Conservation (phyloP, 2,329 filamentous ascomycete species). For the Pseudocercospora fuligena region DNA sequence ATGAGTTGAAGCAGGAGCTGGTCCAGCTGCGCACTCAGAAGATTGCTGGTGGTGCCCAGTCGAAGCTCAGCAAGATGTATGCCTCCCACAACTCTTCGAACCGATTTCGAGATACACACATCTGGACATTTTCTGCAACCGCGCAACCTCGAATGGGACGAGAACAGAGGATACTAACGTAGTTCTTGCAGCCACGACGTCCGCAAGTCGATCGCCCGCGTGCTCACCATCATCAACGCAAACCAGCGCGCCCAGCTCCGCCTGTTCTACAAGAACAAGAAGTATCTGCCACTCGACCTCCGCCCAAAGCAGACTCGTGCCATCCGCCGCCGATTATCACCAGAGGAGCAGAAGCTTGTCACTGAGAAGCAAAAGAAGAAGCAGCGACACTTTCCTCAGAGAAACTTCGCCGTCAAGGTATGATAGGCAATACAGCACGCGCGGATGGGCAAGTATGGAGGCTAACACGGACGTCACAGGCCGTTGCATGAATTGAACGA, state of each 20-base stretch:
- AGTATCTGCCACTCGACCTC: slow-evolving; percentile 98
- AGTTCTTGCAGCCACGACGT: slow-evolving; percentile 78
- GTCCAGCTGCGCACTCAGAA: slow-evolving; percentile 97
- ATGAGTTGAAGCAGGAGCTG: slow-evolving; percentile 94
- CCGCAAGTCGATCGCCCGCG: slow-evolving; percentile 98
- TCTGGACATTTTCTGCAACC: background rate
- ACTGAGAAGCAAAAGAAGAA: slow-evolving; percentile 98
- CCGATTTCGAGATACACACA: background rate
- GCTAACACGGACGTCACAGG: slow-evolving; percentile 24
- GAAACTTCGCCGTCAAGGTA: slow-evolving; percentile 99
- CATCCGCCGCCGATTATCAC: slow-evolving; percentile 92
- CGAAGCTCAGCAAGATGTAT: slow-evolving; percentile 98
- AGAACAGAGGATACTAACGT: slow-evolving; percentile 23
- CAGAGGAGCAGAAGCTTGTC: slow-evolving; percentile 81
- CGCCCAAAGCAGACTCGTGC: slow-evolving; percentile 97
- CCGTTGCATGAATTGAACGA: slow-evolving; percentile 20
- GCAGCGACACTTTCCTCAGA: slow-evolving; percentile 92
- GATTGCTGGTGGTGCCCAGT: slow-evolving; percentile 87
- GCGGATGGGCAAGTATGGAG: background rate
- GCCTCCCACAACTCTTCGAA: slow-evolving; percentile 39
- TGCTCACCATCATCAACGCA: slow-evolving; percentile 99
- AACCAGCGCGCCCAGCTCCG: slow-evolving; percentile 98
- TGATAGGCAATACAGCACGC: slow-evolving; percentile 28
- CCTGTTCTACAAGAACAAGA: slow-evolving; percentile 99
- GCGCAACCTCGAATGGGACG: background rate